Conservation (phyloP, 129 eudicot species). For the Calendula officinalis region DNA sequence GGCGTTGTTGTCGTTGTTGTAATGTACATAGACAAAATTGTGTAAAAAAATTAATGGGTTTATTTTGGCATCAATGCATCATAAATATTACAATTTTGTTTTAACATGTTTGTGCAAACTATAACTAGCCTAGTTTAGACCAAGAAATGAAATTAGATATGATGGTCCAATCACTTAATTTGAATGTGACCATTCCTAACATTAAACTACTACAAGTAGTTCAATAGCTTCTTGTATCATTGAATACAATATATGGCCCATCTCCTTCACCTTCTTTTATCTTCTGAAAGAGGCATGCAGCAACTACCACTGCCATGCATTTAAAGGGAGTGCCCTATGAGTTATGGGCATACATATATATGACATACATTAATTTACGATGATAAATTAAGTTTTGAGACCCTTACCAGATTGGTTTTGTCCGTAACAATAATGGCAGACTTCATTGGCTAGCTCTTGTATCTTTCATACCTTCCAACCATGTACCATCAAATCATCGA, state of each 20-base stretch:
- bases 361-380: no score
- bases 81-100: no score
- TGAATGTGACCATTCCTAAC: conserved; percentile 10
- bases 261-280: conserved; percentile 2
- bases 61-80: no score
- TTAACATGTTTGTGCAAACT: background rate
- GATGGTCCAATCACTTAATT: background rate
- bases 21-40: no score
- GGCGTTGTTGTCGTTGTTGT: no score
- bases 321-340: background rate
- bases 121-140: background rate
- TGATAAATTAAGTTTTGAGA: no score
- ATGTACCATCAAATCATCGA: no score
- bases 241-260: conserved; percentile 7
- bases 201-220: background rate
- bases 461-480: no score
- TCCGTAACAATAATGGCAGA: no score
- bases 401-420: background rate
- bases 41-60: no score
- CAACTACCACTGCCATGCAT: conserved; percentile 14
- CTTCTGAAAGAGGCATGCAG: conserved; percentile 6
- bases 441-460: no score
- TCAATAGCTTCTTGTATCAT: conserved; percentile 9
- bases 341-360: background rate
- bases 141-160: background rate